phyloP scores from a whole-genome alignment of 257 asterid genomes.

The Phtheirospermum japonicum region DNA sequence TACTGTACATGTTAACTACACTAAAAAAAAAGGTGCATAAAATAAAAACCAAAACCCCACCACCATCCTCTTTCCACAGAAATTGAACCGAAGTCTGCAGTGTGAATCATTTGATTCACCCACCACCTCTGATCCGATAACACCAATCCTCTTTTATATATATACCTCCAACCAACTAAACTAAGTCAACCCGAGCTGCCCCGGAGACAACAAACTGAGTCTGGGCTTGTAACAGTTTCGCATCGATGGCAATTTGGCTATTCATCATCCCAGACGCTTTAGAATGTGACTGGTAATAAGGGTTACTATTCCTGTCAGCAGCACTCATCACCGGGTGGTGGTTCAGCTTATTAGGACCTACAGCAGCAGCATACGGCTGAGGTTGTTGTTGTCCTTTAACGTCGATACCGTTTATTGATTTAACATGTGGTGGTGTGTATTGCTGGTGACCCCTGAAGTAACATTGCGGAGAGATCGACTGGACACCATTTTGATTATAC shows the following conservation, averaged over 20 bases:
- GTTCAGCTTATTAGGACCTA: constrained; percentile 31
- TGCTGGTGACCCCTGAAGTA: constrained; percentile 30
- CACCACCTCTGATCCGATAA: background rate
- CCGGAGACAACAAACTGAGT: constrained; percentile 57
- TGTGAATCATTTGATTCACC: background rate
- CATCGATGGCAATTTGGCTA: constrained; percentile 53
- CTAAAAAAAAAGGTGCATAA: background rate
- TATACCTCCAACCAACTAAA: background rate
- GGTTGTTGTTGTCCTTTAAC: constrained; percentile 23
- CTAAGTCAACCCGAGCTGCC: constrained; percentile 56
- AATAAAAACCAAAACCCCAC: background rate
- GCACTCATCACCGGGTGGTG: constrained; percentile 25
- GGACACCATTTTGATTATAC: constrained; percentile 34
- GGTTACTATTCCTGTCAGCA: constrained; percentile 48
- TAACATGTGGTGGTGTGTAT: constrained; percentile 23
- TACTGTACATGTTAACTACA: background rate
- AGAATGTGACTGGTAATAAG: constrained; percentile 48
- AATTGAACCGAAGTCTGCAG: background rate
- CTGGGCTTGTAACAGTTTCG: constrained; percentile 70
- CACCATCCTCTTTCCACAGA: background rate
- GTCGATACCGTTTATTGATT: constrained; percentile 31
- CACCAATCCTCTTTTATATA: background rate
- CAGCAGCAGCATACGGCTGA: constrained; percentile 20
- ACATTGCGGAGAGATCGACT: constrained; percentile 43
- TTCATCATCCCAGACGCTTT: constrained; percentile 39